These are phyloP conservation scores for Trichomonas gallinae DNA, from an alignment of 208 protist genomes.

Conservation along the genomic window DNA sequence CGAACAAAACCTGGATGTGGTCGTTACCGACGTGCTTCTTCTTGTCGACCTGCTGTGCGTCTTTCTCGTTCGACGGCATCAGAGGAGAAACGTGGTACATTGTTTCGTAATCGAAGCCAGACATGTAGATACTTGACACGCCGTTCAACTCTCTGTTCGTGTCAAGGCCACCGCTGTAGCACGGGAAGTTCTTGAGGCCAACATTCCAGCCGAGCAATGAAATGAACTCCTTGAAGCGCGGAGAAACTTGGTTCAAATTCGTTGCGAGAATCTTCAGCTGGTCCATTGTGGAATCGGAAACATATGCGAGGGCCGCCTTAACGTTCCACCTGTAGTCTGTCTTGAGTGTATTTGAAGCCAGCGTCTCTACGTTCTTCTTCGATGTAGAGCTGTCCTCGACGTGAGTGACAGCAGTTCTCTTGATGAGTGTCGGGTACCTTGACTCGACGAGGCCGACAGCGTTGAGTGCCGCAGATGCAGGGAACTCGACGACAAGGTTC, in stretches of 20 bases:
- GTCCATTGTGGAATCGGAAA: neutral
- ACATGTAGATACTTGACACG: neutral
- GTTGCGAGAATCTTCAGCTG: neutral
- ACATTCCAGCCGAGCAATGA: neutral
- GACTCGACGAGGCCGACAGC: neutral
- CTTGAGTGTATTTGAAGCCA: neutral
- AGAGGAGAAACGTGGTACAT: neutral
- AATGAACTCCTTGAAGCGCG: neutral
- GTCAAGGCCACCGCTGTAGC: neutral
- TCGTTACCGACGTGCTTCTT: conserved; percentile 64
- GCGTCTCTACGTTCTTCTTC: neutral
- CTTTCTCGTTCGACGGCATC: neutral
- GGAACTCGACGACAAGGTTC: neutral
- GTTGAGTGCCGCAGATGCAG: neutral
- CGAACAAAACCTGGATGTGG: conserved; percentile 60
- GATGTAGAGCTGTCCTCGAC: neutral
- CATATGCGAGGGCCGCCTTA: neutral
- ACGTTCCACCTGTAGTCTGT: neutral
- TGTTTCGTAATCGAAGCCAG: neutral
- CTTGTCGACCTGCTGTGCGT: conserved; percentile 16
- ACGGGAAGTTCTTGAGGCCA: neutral
- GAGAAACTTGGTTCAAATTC: neutral
- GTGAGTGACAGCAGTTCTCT: neutral
- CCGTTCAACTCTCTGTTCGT: neutral
- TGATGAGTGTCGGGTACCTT: neutral